A percentile compares a stretch with the other conserved stretches of the same genome.
Conservation (phyloP, 495 filamentous ascomycete genomes). For the Daldinia caldariorum region DNA sequence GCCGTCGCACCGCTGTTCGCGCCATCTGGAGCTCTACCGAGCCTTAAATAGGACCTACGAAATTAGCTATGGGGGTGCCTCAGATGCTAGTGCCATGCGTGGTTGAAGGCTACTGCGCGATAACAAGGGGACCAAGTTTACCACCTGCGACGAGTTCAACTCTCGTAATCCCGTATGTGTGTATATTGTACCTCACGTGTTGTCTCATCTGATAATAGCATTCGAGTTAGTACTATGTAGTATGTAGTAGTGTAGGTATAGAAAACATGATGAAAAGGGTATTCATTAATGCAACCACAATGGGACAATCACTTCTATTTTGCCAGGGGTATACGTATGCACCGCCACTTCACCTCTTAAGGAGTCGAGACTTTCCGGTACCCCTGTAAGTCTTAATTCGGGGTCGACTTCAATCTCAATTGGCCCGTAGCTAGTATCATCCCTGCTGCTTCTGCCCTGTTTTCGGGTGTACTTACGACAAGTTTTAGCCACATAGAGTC, state of each 20-base stretch:
- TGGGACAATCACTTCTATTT: constrained; percentile 32
- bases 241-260: too few species aligned
- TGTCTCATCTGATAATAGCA: constrained; percentile 1
- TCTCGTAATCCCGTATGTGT: not conserved
- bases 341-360: constrained; percentile 39
- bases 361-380: constrained; percentile 28
- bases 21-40: constrained; percentile 19
- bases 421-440: constrained; percentile 31
- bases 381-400: constrained; percentile 33
- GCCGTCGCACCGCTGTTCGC: constrained; percentile 10
- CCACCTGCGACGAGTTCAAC: not conserved
- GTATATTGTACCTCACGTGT: constrained; percentile 1
- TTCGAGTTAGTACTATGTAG: constrained; percentile 7
- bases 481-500: constrained; percentile 49
- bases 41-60: constrained; percentile 26
- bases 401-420: constrained; percentile 28
- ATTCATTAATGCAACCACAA: constrained; percentile 15
- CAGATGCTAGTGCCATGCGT: constrained; percentile 20
- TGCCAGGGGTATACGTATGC: constrained; percentile 30
- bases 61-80: constrained; percentile 35
- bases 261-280: constrained; percentile 14
- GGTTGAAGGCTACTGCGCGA: constrained; percentile 19
- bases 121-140: not conserved
- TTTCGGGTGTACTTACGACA: constrained; percentile 33
- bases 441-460: constrained; percentile 39